These are phyloP conservation scores for Leccinum uliginosum DNA, from an alignment of 768 basidiomycete genomes.

Conservation along the genomic window DNA sequence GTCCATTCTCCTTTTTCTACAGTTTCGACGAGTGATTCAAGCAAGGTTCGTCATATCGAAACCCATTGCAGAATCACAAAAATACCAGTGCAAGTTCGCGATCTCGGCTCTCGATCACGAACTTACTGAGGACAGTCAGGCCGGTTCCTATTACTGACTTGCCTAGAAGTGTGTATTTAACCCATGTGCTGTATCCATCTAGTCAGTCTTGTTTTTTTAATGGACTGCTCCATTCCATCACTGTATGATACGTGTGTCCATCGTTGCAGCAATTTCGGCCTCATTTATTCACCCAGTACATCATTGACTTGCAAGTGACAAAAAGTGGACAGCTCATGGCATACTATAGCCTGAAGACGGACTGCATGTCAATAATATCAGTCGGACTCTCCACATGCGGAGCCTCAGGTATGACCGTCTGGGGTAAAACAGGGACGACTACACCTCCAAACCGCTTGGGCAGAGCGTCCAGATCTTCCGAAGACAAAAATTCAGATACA, in stretches of 20 bases:
- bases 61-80: constrained; percentile 74
- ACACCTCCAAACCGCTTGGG: not conserved
- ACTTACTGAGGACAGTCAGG: no score
- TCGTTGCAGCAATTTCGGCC: not conserved
- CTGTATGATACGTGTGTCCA: no score
- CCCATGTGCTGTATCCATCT: no score
- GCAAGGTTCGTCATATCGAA: constrained; percentile 25
- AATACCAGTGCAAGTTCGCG: constrained; percentile 80
- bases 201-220: no score
- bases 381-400: constrained; percentile 30
- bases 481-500: not conserved
- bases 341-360: constrained; percentile 3
- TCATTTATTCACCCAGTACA: not conserved
- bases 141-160: no score
- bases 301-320: no score
- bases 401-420: constrained; percentile 18
- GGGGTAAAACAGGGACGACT: constrained; percentile 11
- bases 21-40: no score
- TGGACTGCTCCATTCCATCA: no score
- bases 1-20: no score
- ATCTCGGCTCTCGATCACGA: constrained; percentile 96
- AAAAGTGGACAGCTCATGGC: not conserved
- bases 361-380: constrained; percentile 19
- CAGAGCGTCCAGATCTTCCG: not conserved
- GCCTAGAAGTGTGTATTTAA: no score